Evolutionary conservation across 495 filamentous ascomycete species (phyloP).

Genomic region (Podospora bellae-mahoneyi): DNA sequence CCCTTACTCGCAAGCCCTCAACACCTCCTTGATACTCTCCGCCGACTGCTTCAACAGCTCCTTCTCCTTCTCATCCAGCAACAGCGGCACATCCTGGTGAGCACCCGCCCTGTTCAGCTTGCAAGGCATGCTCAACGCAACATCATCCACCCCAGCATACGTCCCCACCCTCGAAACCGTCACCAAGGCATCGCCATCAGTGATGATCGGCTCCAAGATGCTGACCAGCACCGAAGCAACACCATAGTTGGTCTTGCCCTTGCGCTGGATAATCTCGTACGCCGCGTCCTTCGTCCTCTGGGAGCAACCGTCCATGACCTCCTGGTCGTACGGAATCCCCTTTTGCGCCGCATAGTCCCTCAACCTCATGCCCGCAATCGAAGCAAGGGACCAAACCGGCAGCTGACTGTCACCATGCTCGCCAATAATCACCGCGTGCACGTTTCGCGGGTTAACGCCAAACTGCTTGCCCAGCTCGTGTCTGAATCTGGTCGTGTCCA

Average conservation of each 20-base stretch:
- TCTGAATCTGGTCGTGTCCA: constrained; percentile 35
- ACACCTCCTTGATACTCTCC: constrained; percentile 25
- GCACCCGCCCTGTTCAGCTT: constrained; percentile 31
- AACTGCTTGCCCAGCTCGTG: constrained; percentile 33
- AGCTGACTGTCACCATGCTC: constrained; percentile 36
- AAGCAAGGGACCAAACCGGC: constrained; percentile 34
- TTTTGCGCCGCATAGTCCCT: constrained; percentile 27
- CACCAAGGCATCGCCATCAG: constrained; percentile 29
- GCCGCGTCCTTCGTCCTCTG: constrained; percentile 37
- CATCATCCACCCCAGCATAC: constrained; percentile 30
- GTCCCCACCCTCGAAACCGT: constrained; percentile 31
- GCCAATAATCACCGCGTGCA: constrained; percentile 34
- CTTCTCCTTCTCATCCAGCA: constrained; percentile 26
- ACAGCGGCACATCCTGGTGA: constrained; percentile 29
- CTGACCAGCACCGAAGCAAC: constrained; percentile 44
- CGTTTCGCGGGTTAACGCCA: constrained; percentile 32
- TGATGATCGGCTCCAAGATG: constrained; percentile 33
- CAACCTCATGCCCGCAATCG: constrained; percentile 32
- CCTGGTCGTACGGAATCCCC: constrained; percentile 24
- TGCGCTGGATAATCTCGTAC: constrained; percentile 55
- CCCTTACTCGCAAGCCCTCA: constrained; percentile 6
- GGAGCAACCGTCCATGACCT: constrained; percentile 24
- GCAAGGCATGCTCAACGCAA: constrained; percentile 35
- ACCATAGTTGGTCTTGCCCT: constrained; percentile 61
- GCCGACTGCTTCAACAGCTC: constrained; percentile 40